Base-by-base conservation (phyloP, 495 filamentous ascomycete genomes). In the Physcia stellaris region DNA sequence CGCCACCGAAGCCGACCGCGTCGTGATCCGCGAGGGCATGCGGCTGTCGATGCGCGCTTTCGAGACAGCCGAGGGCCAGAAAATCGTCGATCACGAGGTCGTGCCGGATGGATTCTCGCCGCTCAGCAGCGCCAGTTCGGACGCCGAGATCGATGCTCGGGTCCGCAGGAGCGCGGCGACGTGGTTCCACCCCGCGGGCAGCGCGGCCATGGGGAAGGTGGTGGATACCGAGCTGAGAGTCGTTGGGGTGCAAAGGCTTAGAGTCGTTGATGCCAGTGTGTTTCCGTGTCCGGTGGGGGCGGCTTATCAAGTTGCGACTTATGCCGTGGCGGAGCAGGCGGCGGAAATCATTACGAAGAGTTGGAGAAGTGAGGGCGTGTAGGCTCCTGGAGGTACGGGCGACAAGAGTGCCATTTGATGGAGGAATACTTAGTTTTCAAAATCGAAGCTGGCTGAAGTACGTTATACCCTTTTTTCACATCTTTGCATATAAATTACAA, bases 251-350 rank as follows among this genome's bases (percentile, higher is more conserved):
- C 9, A 51, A 19, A 42, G 40, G 9, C 27, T 55, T 13, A 35
- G 56, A 6, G 40, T 59, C 9, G 45, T 48, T 2, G 56, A 59
- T 41, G 47, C 51, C 4, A 54, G 49, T 12, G 46, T 56, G 2
- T 29, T 59, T 11, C 52, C 54, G 7, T 29, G 48, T 12, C 26
- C 44, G 1, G 41, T 55, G 13, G 35, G 42, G 0, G 52, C 36
- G 3, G 47, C 53, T 32, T 36, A 43, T 19, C 45, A 50, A 30
- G 48, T 40, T 2, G 35, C 50, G 3, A 29, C 54, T 2, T 58
- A 58, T 37, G 55, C 43, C 1, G 22, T 57, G 1, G 54, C 52
- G 13, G 50, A 57, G 28, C 47, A 51, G 21, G 52, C 51, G 0
- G 55, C 53, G 32, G 32, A 11, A 11, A 21, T 20, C 23, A 35